These are phyloP conservation scores for Dipodascopsis uninucleata DNA, from an alignment of 805 yeast genomes.

Conservation along the genomic window DNA sequence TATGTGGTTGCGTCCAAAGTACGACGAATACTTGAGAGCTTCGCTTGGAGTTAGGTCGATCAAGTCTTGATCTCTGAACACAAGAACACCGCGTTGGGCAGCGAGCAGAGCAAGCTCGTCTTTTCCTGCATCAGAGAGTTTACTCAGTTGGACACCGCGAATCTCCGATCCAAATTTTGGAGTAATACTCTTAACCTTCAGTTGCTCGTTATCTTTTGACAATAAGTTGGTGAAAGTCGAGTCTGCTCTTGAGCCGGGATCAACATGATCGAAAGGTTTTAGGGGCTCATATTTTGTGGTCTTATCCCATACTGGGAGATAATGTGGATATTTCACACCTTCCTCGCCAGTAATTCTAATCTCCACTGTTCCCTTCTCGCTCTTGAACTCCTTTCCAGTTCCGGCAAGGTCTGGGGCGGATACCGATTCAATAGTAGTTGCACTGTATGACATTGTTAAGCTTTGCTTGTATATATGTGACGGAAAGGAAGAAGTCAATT, in stretches of 20 bases:
- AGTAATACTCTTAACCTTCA: conserved; percentile 42
- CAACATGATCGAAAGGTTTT: conserved; percentile 53
- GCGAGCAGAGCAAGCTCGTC: conserved; percentile 67
- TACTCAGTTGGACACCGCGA: conserved; percentile 58
- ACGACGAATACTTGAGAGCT: conserved; percentile 49
- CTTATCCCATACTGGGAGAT: conserved; percentile 69
- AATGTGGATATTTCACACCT: conserved; percentile 47
- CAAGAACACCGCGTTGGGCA: conserved; percentile 70
- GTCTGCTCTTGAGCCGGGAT: conserved; percentile 68
- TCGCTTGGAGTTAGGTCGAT: conserved; percentile 39
- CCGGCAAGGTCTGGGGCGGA: conserved; percentile 9
- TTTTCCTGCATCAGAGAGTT: conserved; percentile 51
- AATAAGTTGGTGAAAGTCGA: conserved; percentile 51
- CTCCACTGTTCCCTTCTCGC: conserved; percentile 3
- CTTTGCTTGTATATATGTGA: neutral
- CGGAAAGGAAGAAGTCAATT: neutral
- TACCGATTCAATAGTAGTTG: conserved; percentile 14
- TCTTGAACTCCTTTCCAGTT: conserved; percentile 1
- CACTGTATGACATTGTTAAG: conserved; percentile 5
- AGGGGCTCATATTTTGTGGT: conserved; percentile 49
- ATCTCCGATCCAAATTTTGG: conserved; percentile 72
- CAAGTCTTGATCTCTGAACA: conserved; percentile 69
- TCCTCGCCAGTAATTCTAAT: neutral
- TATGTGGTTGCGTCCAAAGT: conserved; percentile 68
- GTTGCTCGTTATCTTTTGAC: conserved; percentile 34